Evolutionary conservation across 345 rosid genomes (phyloP), one percentile per base, ranked within the genome.

Genomic region (Aquilaria yunnanensis): DNA sequence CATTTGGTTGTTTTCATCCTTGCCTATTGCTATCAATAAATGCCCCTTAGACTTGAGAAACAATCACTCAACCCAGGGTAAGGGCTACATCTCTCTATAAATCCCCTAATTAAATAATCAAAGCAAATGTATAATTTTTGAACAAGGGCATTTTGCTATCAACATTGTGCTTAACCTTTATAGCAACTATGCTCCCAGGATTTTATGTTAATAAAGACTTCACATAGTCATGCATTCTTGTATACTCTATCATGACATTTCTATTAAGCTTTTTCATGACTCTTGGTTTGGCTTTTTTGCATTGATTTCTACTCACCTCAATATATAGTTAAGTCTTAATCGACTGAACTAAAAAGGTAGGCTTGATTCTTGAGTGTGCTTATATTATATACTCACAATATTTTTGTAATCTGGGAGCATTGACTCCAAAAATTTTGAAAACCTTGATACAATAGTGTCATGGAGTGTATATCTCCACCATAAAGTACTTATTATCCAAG

Each of bases 1-100:
- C 50, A 59, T 59, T 41, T 59, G 62, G 49, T 59, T 13, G 14
- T 59, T 59, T 50, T 30, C 50, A 14, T 59, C 50, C 16, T 30
- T 37, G 3, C 50, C 62, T 30, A 59, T 14, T 9, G 62, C 49
- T 1, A 30, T 37, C 9, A 59, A 23, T 1, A 59, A 11, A 13
- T 37, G 12, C 10, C 59, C 59, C 31, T 16, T 16, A 33, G 4
- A 9, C 31, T 56, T 56, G 31, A 16, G 13, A 16, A 56, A 56
- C 16, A 12, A 31, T 2, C 59, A 56, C 31, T 34, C 10, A 56
- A 3, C 10, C 59, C 31, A 5, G 31, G 5, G 16, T 14, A 7
- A 5, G 54, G 54, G 11, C 54, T 51, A n/a, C n/a, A 51, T 5
- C n/a, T 6, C n/a, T 10, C 5, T 47, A 8, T 1, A 6, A 11